Evolutionary conservation across 1,139 yeast species (phyloP), one percentile per base, ranked within the genome.

Genomic region (Suhomyces atakaporum): DNA sequence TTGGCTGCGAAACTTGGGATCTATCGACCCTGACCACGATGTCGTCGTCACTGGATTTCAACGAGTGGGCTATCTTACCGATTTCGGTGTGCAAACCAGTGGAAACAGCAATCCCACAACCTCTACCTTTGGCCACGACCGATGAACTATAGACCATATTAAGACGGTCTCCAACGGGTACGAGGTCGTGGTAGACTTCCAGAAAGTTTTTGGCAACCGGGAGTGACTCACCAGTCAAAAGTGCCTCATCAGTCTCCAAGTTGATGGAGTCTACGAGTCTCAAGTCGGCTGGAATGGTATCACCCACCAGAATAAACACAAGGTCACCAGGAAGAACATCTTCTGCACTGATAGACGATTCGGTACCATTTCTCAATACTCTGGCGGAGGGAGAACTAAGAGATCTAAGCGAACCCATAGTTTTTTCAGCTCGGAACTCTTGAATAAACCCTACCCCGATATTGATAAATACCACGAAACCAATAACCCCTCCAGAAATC

Each of bases 401-500:
- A 3, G 81, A 73, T 43, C 79, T 71, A 37, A 85, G 72, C 1
- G 90, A 80, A 22, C 84, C 87, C 89, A 85, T 84, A 1, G 94
- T 84, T 57, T 82, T 78, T 49, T 84, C 92, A 2, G 94, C 94
- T 43, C 78, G 77, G 47, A 69, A 67, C 55, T 83, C 89, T 58
- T 85, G 94, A 45, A 77, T 60, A 37, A 82, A 77, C 2, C 94
- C 95, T 32, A 85, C 84, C 18, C 63, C 62, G 31, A 84, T 80
- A 55, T 85, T 85, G 44, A 85, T 70, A 27, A 63, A 62, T 22
- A 84, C 81, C 19, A 85, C 92, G 36, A 78, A 82, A 1, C 79
- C 82, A 54, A 85, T 82, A 21, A 85, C 94, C 36, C 94, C 94
- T 36, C 90, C 94, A 4, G 89, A 81, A 40, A 84, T 85, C 84